These are phyloP conservation scores for Penicillium mononematosum DNA, from an alignment of 495 filamentous ascomycete genomes.

Conservation along the genomic window DNA sequence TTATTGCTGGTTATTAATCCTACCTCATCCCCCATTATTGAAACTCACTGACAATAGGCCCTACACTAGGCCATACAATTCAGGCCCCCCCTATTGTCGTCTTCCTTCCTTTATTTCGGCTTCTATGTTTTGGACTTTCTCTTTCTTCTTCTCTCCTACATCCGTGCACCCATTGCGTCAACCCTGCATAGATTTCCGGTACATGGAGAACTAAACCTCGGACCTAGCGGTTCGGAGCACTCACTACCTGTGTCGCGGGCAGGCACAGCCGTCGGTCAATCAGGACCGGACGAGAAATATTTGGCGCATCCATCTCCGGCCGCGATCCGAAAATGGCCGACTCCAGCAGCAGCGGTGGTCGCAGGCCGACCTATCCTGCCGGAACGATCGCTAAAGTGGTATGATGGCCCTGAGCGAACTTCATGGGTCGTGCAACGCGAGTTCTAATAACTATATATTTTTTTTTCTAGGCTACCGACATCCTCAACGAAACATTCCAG, in stretches of 20 bases:
- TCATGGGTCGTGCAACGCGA: neutral
- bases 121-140: constrained; percentile 7
- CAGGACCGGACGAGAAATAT: constrained; percentile 15
- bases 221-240: constrained; percentile 23
- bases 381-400: constrained; percentile 50
- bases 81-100: constrained; percentile 3
- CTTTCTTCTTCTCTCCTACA: constrained; percentile 14
- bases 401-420: constrained; percentile 17
- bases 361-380: constrained; percentile 36
- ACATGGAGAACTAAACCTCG: constrained; percentile 31
- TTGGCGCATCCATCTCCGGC: constrained; percentile 13
- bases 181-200: constrained; percentile 30
- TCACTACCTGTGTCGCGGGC: constrained; percentile 29
- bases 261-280: constrained; percentile 26
- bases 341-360: constrained; percentile 35
- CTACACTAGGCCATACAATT: constrained; percentile 8
- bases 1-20: constrained; percentile 7
- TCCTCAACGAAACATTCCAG: constrained; percentile 67
- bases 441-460: constrained; percentile 8
- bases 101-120: neutral
- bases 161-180: constrained; percentile 19
- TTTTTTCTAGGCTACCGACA: constrained; percentile 42
- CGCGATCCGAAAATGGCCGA: constrained; percentile 38
- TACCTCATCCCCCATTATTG: constrained; percentile 1
- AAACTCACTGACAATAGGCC: constrained; percentile 9